These are phyloP conservation scores for Gastrolobium bilobum DNA, from an alignment of 306 rosid species.

Conservation along the genomic window DNA sequence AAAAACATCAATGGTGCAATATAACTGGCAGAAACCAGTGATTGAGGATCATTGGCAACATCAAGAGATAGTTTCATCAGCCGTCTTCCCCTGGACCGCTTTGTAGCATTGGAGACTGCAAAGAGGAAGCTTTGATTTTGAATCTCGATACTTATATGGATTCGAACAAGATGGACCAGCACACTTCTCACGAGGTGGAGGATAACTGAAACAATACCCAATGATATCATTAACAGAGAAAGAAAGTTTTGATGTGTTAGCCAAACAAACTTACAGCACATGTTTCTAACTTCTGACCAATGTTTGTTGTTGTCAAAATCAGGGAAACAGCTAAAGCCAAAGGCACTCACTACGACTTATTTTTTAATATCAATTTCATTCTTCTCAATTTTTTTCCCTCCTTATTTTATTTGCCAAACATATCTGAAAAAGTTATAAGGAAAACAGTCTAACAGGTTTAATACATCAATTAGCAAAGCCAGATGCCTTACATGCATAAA, in stretches of 20 bases:
- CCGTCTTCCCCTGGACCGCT: constrained; percentile 63
- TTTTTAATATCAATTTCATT: constrained; percentile 5
- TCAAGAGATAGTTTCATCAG: constrained; percentile 55
- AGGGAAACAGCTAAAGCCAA: constrained; percentile 39
- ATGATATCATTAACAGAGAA: constrained; percentile 35
- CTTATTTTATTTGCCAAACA: constrained; percentile 23
- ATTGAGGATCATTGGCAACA: constrained; percentile 34
- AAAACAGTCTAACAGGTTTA: constrained; percentile 11
- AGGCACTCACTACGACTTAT: not conserved
- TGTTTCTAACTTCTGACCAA: constrained; percentile 21
- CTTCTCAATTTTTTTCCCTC: not conserved
- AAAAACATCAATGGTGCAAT: constrained; percentile 43
- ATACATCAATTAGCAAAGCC: constrained; percentile 39
- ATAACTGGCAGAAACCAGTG: constrained; percentile 36
- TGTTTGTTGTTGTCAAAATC: constrained; percentile 12
- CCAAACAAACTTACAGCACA: constrained; percentile 39
- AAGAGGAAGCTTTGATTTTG: constrained; percentile 86
- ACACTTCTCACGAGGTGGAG: constrained; percentile 87
- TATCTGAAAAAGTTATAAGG: not conserved
- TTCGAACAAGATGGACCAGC: constrained; percentile 83
- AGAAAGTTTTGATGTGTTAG: constrained; percentile 1
- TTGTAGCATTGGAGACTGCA: constrained; percentile 95
- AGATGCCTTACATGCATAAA: constrained; percentile 1
- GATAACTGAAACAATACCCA: constrained; percentile 73
- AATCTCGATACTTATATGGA: constrained; percentile 88